Base-by-base conservation (phyloP, 495 filamentous ascomycete species). In the Annulohypoxylon moriforme region DNA sequence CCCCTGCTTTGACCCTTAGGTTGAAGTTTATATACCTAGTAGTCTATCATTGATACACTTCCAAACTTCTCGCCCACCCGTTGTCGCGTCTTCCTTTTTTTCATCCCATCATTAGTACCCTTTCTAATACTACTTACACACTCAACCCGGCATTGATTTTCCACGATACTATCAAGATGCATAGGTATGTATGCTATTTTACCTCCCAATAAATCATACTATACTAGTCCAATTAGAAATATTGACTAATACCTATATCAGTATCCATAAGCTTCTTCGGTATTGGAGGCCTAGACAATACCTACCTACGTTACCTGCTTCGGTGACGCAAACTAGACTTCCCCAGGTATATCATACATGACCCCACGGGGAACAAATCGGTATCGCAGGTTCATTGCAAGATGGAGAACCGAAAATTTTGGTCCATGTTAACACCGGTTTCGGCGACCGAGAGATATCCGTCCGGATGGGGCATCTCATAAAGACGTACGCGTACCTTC, bases 311-410 rank as follows among this genome's bases (percentile, higher is more conserved):
- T 40, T 36, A 59, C 52, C 25, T 1, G 33, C 27, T 49, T 66
- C 69, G 69, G 69, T 72, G 16, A 59, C 49, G 25, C 31, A 52
- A 59, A 14, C 63, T n/a, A 22, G 50, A 9, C 25, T 71, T 71
- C 68, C 68, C 68, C 68, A 64, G 63, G 64, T 59, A 72, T 46
- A 72, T 67, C 64, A 52, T 31, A 14, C 40, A 8, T 6, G 24
- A 64, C 69, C 69, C 69, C 69, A 29, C 67, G 69, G 69, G 69
- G 69, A 47, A 33, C 11, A 14, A 40, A 47, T 9, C 47, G 24
- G 22, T n/a, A 52, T 52, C 27, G 55, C n/a, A 42, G 14, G n/a
- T 1, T 50, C 22, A 52, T 60, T 50, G 22, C n/a, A 42, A 8
- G n/a, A 52, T 40, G 4, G 31, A 42, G 27, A 50, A 24, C 53